Percentiles rank a stretch among this genome's conserved stretches.
Conservation (phyloP, 164 flowering plant genomes). For the Tetrastigma voinierianum region DNA sequence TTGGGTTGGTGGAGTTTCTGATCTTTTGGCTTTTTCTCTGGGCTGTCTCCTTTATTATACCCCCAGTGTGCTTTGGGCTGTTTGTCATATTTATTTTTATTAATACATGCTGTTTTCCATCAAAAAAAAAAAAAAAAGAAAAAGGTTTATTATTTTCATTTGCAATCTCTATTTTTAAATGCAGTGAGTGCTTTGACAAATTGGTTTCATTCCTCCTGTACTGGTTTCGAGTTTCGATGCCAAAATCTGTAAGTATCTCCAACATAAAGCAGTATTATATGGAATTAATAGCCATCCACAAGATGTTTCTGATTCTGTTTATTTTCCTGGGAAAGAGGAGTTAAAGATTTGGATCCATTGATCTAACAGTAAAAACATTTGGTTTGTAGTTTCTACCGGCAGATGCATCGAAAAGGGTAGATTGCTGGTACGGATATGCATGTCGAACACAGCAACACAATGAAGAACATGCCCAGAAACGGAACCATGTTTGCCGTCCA, state of each 20-base stretch:
- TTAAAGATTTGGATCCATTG: too few relatives aligned
- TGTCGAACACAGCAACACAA: slow-evolving; percentile 92
- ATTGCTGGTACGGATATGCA: slow-evolving; percentile 92
- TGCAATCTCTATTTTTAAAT: neutral
- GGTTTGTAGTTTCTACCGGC: slow-evolving; percentile 61
- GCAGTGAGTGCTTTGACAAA: slow-evolving; percentile 79
- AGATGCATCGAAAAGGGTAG: slow-evolving; percentile 60
- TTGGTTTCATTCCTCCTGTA: slow-evolving; percentile 76
- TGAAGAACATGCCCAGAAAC: slow-evolving; percentile 80
- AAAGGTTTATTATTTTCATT: neutral
- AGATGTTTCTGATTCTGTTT: neutral
- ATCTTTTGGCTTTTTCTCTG: too few relatives aligned
- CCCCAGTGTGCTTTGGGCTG: too few relatives aligned
- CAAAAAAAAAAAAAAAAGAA: too few relatives aligned
- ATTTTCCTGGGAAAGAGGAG: neutral
- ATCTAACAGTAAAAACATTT: neutral
- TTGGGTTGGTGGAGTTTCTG: too few relatives aligned
- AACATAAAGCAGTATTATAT: neutral
- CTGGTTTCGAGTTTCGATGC: slow-evolving; percentile 79
- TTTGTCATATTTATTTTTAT: too few relatives aligned
- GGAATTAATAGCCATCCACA: neutral
- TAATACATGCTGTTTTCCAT: too few relatives aligned
- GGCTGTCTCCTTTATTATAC: too few relatives aligned
- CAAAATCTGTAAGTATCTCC: slow-evolving; percentile 53
- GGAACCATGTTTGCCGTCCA: slow-evolving; percentile 92